A percentile compares a stretch with the other conserved stretches of the same genome.
Evolutionary conservation across 257 asterid species (phyloP).

Genomic region (Thymus quinquecostatus): DNA sequence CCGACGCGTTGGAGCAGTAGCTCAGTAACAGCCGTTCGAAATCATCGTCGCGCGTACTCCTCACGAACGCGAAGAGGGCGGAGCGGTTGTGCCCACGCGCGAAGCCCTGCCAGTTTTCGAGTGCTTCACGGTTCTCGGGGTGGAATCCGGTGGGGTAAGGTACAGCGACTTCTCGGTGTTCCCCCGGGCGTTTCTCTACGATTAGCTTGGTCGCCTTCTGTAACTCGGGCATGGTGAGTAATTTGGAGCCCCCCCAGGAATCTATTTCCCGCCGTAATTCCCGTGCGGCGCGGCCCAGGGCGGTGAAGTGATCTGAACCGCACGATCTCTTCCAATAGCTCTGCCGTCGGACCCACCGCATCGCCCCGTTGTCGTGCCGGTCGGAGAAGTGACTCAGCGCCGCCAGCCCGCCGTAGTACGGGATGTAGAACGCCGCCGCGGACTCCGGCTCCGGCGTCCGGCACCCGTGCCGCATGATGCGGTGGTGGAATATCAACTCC

Average conservation of each 20-base stretch:
- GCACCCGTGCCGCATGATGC: constrained; percentile 46
- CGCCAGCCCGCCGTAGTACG: constrained; percentile 62
- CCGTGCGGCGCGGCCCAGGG: constrained; percentile 55
- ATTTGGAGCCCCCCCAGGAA: constrained; percentile 52
- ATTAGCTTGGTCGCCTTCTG: constrained; percentile 45
- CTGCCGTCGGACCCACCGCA: constrained; percentile 47
- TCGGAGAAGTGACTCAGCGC: constrained; percentile 52
- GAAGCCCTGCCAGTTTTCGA: constrained; percentile 35
- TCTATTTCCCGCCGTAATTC: constrained; percentile 51
- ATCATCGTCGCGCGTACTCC: not conserved
- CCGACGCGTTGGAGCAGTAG: too few relatives aligned
- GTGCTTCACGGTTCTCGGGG: constrained; percentile 23
- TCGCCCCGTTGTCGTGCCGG: constrained; percentile 37
- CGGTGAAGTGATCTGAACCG: constrained; percentile 56
- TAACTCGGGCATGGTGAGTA: constrained; percentile 53
- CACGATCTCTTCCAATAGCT: constrained; percentile 36
- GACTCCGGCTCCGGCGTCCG: constrained; percentile 46
- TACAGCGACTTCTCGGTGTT: constrained; percentile 40
- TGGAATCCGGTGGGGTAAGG: constrained; percentile 60
- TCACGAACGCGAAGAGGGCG: constrained; percentile 38
- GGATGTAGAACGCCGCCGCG: constrained; percentile 58
- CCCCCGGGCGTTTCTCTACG: constrained; percentile 40
- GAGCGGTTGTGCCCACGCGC: constrained; percentile 24
- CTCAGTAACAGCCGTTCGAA: too few relatives aligned
- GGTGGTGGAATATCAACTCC: constrained; percentile 49